Evolutionary conservation across 106 monocot species (phyloP), one percentile per base, ranked within the genome.

Genomic region (Apostasia ramifera): DNA sequence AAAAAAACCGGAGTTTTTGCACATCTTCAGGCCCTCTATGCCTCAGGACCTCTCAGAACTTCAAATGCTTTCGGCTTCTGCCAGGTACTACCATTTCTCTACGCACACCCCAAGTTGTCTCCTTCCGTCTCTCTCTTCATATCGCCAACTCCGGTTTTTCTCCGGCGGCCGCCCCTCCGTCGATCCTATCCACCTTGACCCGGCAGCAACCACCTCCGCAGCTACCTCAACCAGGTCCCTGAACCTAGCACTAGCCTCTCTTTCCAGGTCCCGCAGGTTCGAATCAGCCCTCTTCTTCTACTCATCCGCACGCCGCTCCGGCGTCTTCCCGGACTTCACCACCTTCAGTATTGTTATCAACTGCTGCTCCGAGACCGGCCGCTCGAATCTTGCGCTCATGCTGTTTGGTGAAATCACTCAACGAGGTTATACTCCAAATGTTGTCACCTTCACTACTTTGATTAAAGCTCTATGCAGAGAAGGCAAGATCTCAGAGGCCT

Each of bases 321-420:
- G 40, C 39, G 8, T 61, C 47, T 13, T 9, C 11, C 53, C 63
- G 4, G 80, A 80, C 9, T 52, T 75, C 46, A 66, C 70, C 63
- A 58, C 79, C 55, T 64, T 79, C 79, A 69, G 70, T 70, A 69
- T 72, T 15, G 38, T 70, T 44, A 53, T 74, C 75, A 49, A 70
- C 47, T 70, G 65, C 51, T 70, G 46, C 53, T 70, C 59, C 41
- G 63, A 74, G 44, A 58, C 75, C 6, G 48, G 63, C 54, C 73
- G 53, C 8, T 47, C 57, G 12, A 59, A 74, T 51, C 78, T 70
- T 41, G 82, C 78, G 58, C 82, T 57, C 55, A 40, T 59, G 45
- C 41, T 80, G 76, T 72, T 83, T 40, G 79, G 73, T 7, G 83
- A 83, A 76, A 76, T 83, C 43, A 56, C 56, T 13, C 12, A 40